Conservation (phyloP, 805 yeast species). For the Teunomyces pallodes region DNA sequence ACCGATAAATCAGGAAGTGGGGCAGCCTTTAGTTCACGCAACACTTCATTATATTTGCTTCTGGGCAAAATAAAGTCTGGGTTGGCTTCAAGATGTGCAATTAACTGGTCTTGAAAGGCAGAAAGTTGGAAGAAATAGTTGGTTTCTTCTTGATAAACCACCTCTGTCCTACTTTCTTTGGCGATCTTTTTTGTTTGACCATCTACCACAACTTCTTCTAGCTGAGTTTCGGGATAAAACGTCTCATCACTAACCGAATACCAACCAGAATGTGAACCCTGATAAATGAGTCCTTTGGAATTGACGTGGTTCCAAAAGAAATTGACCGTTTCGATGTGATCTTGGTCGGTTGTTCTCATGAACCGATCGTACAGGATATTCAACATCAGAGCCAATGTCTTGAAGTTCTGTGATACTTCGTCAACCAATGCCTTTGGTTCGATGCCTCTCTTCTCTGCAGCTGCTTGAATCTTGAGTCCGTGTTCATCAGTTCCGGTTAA, state of each 20-base stretch:
- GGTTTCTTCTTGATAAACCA: slow-evolving; percentile 69
- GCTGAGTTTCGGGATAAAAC: slow-evolving; percentile 82
- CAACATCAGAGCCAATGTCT: slow-evolving; percentile 55
- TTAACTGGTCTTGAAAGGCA: slow-evolving; percentile 52
- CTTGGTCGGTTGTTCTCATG: slow-evolving; percentile 85
- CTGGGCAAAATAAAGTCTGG: slow-evolving; percentile 68
- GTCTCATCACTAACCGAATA: slow-evolving; percentile 93
- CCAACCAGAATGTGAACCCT: slow-evolving; percentile 91
- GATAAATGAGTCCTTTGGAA: slow-evolving; percentile 65
- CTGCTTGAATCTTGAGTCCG: slow-evolving; percentile 89
- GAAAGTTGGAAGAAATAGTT: slow-evolving; percentile 85
- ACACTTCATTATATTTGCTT: slow-evolving; percentile 50
- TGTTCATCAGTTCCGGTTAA: slow-evolving; percentile 97
- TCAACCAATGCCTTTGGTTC: slow-evolving; percentile 72
- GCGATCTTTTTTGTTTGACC: slow-evolving; percentile 41
- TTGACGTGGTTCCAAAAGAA: slow-evolving; percentile 66
- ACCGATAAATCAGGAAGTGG: slow-evolving; percentile 71
- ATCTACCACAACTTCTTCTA: slow-evolving; percentile 34
- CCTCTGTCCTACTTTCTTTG: slow-evolving; percentile 75
- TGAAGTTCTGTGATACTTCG: slow-evolving; percentile 60
- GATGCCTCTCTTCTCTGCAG: slow-evolving; percentile 55
- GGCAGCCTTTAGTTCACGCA: slow-evolving; percentile 52
- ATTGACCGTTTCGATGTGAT: slow-evolving; percentile 66
- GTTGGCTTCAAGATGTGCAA: slow-evolving; percentile 46
- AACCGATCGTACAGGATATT: slow-evolving; percentile 68